Conservation (phyloP, 2,329 filamentous ascomycete species). For the Septoria linicola region DNA sequence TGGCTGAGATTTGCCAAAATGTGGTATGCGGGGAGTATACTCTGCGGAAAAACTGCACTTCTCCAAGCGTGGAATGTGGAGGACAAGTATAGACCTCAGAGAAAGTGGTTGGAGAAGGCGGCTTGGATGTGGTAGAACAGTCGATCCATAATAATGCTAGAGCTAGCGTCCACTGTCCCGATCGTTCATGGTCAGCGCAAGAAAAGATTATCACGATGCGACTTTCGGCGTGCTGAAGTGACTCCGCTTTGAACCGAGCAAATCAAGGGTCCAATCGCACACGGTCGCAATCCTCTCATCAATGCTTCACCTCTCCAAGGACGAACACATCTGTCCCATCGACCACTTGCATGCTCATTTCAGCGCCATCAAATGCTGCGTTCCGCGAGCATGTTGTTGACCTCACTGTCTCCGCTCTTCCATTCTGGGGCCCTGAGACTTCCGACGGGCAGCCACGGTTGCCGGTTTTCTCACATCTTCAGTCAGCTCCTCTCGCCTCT, state of each 20-base stretch:
- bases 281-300: too few relatives aligned
- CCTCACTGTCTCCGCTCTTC: background rate
- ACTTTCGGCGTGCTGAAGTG: too few relatives aligned
- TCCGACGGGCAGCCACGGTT: background rate
- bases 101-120: slow-evolving; percentile 38
- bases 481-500: background rate
- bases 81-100: too few relatives aligned
- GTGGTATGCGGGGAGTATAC: background rate
- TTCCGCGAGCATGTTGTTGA: background rate
- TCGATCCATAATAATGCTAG: slow-evolving; percentile 33
- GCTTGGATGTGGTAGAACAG: slow-evolving; percentile 40
- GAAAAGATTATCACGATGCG: too few relatives aligned
- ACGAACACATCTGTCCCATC: too few relatives aligned
- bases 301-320: too few relatives aligned
- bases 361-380: background rate
- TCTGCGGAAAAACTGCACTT: background rate
- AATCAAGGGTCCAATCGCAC: too few relatives aligned
- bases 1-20: too few relatives aligned
- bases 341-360: too few relatives aligned
- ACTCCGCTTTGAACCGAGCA: too few relatives aligned
- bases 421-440: background rate
- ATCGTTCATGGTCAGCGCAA: background rate
- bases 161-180: background rate
- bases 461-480: background rate
- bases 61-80: background rate